Conservation (phyloP, 2,329 filamentous ascomycete species). For the Aspergillus pseudonomiae region DNA sequence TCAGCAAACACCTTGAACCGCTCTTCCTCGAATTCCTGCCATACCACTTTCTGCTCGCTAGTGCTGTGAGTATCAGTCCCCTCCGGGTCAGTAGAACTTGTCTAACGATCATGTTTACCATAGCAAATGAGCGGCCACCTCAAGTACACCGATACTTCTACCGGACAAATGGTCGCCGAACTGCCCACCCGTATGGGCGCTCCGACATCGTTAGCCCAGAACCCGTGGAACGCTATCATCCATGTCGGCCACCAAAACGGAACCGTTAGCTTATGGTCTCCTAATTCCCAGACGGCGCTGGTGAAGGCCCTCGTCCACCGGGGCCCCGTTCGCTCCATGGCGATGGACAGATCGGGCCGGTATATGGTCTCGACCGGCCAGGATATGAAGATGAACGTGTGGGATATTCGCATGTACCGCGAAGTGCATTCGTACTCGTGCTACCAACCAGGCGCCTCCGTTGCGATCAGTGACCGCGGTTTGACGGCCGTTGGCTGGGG, state of each 20-base stretch:
- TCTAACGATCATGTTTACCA: background rate
- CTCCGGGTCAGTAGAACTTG: background rate
- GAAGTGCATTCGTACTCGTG: conserved; percentile 90
- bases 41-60: conserved; percentile 92
- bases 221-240: conserved; percentile 87
- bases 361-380: conserved; percentile 96
- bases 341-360: conserved; percentile 83
- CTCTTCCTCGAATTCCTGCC: conserved; percentile 94
- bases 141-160: conserved; percentile 94
- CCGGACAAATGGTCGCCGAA: conserved; percentile 84
- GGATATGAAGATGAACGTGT: conserved; percentile 88
- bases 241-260: conserved; percentile 95
- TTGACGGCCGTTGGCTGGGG: conserved; percentile 90
- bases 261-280: conserved; percentile 92
- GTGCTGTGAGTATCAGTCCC: conserved; percentile 62
- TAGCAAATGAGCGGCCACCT: conserved; percentile 79
- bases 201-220: conserved; percentile 81
- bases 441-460: conserved; percentile 76
- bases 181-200: conserved; percentile 82
- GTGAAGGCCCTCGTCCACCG: conserved; percentile 90
- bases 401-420: conserved; percentile 93
- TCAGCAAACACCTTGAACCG: conserved; percentile 88
- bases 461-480: conserved; percentile 86
- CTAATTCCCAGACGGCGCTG: conserved; percentile 80
- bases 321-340: conserved; percentile 83